These are phyloP conservation scores for Cladosporium sp. DNA, from an alignment of 2,329 filamentous ascomycete species.

Conservation along the genomic window DNA sequence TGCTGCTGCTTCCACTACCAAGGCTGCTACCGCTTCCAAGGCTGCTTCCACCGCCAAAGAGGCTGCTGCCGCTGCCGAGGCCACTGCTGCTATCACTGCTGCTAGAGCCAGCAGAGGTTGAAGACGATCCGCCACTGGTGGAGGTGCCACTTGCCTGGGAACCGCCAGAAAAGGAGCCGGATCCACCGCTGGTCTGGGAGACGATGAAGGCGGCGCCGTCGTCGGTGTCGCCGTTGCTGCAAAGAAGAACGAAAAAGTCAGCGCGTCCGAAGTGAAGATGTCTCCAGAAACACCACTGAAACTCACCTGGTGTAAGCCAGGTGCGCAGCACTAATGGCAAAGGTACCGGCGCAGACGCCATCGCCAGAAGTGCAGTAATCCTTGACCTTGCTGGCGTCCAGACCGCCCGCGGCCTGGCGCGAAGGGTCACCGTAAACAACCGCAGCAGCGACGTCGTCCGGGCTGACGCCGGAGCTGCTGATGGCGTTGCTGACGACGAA, in stretches of 20 bases:
- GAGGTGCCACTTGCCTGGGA: not conserved
- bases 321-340: conserved; percentile 25
- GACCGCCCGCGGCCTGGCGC: conserved; percentile 19
- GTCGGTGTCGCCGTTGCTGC: conserved; percentile 15
- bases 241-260: not conserved
- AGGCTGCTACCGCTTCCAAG: not conserved
- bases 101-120: not conserved
- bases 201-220: conserved; percentile 19
- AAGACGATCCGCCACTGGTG: not conserved
- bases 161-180: not conserved
- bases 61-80: not conserved
- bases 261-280: no score
- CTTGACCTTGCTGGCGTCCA: conserved; percentile 22
- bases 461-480: conserved; percentile 12
- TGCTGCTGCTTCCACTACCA: not conserved
- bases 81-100: not conserved
- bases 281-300: not conserved
- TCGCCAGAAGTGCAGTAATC: conserved; percentile 28
- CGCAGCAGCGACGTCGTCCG: conserved; percentile 18
- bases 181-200: conserved; percentile 1
- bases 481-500: conserved; percentile 23
- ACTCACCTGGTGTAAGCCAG: conserved; percentile 17
- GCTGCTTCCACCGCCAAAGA: not conserved
- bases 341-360: conserved; percentile 24
- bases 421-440: conserved; percentile 31